Evolutionary conservation across 2,329 filamentous ascomycete genomes (phyloP), one percentile per base, ranked within the genome.

Genomic region (Volutella citrinella): DNA sequence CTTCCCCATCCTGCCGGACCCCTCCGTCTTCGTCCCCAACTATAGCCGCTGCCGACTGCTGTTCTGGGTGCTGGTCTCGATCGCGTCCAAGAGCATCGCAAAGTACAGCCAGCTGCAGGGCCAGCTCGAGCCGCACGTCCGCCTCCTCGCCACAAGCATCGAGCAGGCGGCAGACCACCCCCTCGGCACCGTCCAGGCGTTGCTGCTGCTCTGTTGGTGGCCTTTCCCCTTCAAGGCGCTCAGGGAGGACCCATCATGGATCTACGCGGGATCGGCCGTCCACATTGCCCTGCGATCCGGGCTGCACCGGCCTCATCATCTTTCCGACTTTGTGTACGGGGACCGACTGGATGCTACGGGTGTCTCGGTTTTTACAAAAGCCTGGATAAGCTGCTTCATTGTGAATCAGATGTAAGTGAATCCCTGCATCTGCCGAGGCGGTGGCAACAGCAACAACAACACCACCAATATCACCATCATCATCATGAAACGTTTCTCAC

Each of bases 171-270:
- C 22, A n/a, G 30, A 32, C 22, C 30, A 32, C 19, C 30, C 30
- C 3, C 22, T 32, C 9, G 30, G 30, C 12, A 32, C 30, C 15
- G 30, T 32, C 17, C 30, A 32, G 22, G 30, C 30, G 7, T 18
- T 32, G 4, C 15, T 32, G n/a, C 22, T 32, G 7, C 30, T 32
- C 7, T 32, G 30, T 7, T 32, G 30, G 30, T 32, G 30, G 30
- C 30, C 30, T 7, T 32, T 32, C 20, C 30, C 30, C 5, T 32
- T 32, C n/a, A 21, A 32, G 16, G 30, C 30, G 11, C 19, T 23
- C 3, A 21, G 30, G 15, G 26, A 32, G 24, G 30, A 32, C 12
- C 30, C 30, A 3, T 32, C 30, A 19, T 32, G 30, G 30, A 32
- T 13, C 15, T 32, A 32, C n/a, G 24, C 22, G 5, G 30, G 30